Base-by-base conservation (phyloP, 805 yeast genomes). In the Starmerella lactis-condensi region DNA sequence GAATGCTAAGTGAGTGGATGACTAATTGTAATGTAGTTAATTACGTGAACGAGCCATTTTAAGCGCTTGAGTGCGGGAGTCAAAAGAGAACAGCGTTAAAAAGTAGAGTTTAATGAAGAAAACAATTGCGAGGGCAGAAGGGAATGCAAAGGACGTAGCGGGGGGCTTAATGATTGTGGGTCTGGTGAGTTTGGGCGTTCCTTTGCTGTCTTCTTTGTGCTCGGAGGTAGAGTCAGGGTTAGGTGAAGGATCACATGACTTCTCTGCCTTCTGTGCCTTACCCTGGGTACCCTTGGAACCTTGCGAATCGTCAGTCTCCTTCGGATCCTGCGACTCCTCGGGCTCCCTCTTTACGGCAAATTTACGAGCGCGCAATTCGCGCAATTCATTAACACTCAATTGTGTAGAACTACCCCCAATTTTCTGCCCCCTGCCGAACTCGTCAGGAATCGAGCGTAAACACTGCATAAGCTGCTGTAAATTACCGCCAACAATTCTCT, bases 401-500 rank as follows among this genome's bases (percentile, higher is more conserved):
- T 26, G 17, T 8, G 13, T 24, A 4, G 26, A n/a, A 4, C 19
- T n/a, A 12, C 25, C 13, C 17, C 44, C 43, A 2, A 41, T 22
- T n/a, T 36, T 31, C 21, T 37, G 13, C 14, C 45, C 45, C 14
- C 17, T 10, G 18, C 44, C 43, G 22, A 31, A 31, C 17, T 18
- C 18, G n/a, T 30, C 23, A 4, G 32, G 15, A 20, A 39, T 33
- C 21, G 21, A 21, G 7, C 26, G 28, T 9, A 45, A 31, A 6
- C 20, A 24, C 9, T 35, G 32, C 9, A 29, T 31, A 14, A 45
- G 25, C 2, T 26, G 31, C 9, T 26, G 22, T 12, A 42, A 12
- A 22, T 47, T 45, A 16, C 47, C 56, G n/a, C 57, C 57, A 6
- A 30, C 19, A n/a, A 48, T 42, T 7, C 48, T 44, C n/a, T 68